Conservation (phyloP, 2,329 filamentous ascomycete genomes). For the Diaporthe longicolla region DNA sequence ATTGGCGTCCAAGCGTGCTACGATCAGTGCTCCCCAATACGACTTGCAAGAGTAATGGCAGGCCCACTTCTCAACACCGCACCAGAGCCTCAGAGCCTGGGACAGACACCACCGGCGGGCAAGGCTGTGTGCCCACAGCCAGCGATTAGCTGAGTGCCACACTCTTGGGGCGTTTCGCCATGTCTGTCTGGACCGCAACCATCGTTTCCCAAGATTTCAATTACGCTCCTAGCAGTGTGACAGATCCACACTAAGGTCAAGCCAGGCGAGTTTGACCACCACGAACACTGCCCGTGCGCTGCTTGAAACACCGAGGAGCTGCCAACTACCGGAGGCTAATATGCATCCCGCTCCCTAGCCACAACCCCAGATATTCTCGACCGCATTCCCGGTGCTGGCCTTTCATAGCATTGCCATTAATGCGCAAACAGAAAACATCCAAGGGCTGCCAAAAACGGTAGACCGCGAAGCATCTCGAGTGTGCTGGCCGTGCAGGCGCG, state of each 20-base stretch:
- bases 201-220: conserved; percentile 26
- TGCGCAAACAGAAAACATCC: conserved; percentile 12
- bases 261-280: conserved; percentile 29
- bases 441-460: conserved; percentile 18
- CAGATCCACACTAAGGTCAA: conserved; percentile 31
- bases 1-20: conserved; percentile 2
- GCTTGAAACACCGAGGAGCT: conserved; percentile 30
- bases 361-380: conserved; percentile 14
- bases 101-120: background rate
- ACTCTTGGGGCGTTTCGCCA: conserved; percentile 28
- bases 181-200: conserved; percentile 14
- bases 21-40: background rate
- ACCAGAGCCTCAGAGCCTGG: conserved; percentile 7
- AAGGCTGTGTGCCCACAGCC: conserved; percentile 1
- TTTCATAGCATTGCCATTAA: conserved; percentile 26
- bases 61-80: background rate
- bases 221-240: conserved; percentile 32
- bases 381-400: conserved; percentile 23
- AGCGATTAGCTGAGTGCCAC: conserved; percentile 16
- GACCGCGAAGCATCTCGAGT: background rate
- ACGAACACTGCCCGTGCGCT: conserved; percentile 32
- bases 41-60: conserved; percentile 24
- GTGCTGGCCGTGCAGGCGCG: background rate
- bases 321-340: conserved; percentile 31
- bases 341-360: conserved; percentile 23